Evolutionary conservation across 257 asterid genomes (phyloP), one percentile per base, ranked within the genome.

Genomic region (Ocimum tenuiflorum): DNA sequence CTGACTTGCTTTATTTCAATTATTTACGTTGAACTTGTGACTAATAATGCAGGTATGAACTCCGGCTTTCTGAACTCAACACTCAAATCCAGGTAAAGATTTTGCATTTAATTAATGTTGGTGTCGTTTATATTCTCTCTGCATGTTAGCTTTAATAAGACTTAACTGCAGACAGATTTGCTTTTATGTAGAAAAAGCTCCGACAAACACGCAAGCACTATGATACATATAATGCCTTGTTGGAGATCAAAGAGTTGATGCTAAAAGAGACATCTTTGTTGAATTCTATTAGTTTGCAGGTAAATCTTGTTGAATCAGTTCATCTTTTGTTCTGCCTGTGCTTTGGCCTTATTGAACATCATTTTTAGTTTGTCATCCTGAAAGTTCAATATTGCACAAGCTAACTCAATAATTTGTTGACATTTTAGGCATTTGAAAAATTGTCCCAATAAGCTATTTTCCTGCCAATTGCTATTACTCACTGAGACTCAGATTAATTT

Each of bases 251-350:
- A 72, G 96, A 88, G 65, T 57, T 88, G 76, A 88, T 86, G 96
- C 79, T 84, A 41, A 91, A 91, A 77, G 97, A 91, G 78, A 88
- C 79, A 68, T 88, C 97, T 31, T 77, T 91, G 77, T 65, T 88
- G 79, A 85, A 84, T 82, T 91, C 97, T 75, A 74, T 91, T 52
- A 83, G 79, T 75, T 77, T 82, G 66, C 97, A 91, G 97, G 97
- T 88, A 46, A 72, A 62, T 58, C 74, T 47, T 47, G 41, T 58
- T 36, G 49, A 23, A 51, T 33, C 38, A 33, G 77, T 50, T 55
- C 33, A 18, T 68, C 20, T 18, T 47, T 46, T 51, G 31, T 27
- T 60, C 42, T 36, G 24, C 39, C 45, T 52, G 61, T 39, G 47
- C 23, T 51, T 55, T 24, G 17, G 27, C 45, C 9, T 12, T 46